Evolutionary conservation across 2,329 filamentous ascomycete genomes (phyloP), one percentile per base, ranked within the genome.

Genomic region (Aspergillus neoniger): DNA sequence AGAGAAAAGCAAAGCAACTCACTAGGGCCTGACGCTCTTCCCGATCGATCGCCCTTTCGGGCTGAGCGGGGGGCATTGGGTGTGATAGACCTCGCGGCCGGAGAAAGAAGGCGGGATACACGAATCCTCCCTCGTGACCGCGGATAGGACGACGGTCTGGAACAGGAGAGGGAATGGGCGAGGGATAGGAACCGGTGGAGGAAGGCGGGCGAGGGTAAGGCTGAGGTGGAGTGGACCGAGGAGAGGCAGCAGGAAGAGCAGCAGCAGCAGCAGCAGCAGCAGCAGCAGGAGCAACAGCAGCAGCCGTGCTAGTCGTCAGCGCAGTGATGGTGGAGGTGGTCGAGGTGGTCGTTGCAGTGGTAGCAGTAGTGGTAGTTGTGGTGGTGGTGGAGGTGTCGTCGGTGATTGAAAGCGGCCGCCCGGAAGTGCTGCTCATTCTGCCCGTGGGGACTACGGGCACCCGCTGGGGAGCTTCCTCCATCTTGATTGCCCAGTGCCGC

Each of bases 11-110:
- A 55, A 55, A 15, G 53, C 63, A 49, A 73, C 79, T 75, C 69
- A 82, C 80, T 73, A 83, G 72, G 65, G 78, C 81, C 60, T 79
- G 74, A 70, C 77, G 76, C 74, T 83, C 80, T 71, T 82, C 81
- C 68, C 75, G 72, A 65, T 83, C 80, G 65, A 82, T 77, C 53
- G 77, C 74, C 69, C 77, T 78, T 66, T 81, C 78, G 56, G 74
- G 70, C 65, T 75, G 71, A 47, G 70, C 58, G 59, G 76, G 73
- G 64, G 75, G 69, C 71, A 78, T 79, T 75, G 77, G 74, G 66
- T 73, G 72, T 56, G 78, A 75, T 49, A 71, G 65, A 59, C 69
- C 69, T 62, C 72, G 70, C 57, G 75, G 78, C 57, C 76, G 79
- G 65, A 82, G 74, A 67, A 80, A 80, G 63, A 79, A 81, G 67